Base-by-base conservation (phyloP, 441 rosid genomes). In the Populus hybrid region DNA sequence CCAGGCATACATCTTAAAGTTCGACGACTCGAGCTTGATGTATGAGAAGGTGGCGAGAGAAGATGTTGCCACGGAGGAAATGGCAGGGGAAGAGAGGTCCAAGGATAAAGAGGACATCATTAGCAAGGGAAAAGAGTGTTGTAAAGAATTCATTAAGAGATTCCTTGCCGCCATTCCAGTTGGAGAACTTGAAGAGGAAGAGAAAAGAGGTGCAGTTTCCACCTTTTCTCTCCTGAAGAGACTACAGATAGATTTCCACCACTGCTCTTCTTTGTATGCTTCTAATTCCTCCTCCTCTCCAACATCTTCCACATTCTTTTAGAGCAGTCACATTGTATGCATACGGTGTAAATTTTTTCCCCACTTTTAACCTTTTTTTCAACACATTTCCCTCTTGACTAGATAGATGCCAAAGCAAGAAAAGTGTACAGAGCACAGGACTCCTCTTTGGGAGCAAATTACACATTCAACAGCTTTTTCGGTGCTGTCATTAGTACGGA, bases 191-290 rank as follows among this genome's bases (percentile, higher is more conserved):
- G 95, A 87, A 69, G 86, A 81, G 0, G 88, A 88, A 30, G 83
- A 87, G 84, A 83, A 80, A 68, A 90, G 84, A 77, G 88, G 90
- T 11, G 65, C 75, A 0, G 77, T 76, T 14, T 85, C 86, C 16
- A 71, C 80, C 2, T 28, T 70, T n/a, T 80, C 83, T 40, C 90
- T 81, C 73, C 83, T 86, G 67, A 83, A 73, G 79, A 82, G 88
- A 79, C 82, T 92, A 81, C 97, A 90, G 82, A 87, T 92, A 32
- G 97, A 92, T 83, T 89, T 92, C 69, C 89, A 91, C 77, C 86
- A 84, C 46, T 75, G 85, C 77, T 76, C 79, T 12, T 76, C 69
- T 74, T 71, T 77, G 3, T 61, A 69, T 46, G 34, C 79, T 10
- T 75, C 73, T 30, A 71, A 75, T 9, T 79, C 85, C 3, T 9